phyloP scores from a whole-genome alignment of 768 basidiomycete species.

The Sarcodon aspratus region DNA sequence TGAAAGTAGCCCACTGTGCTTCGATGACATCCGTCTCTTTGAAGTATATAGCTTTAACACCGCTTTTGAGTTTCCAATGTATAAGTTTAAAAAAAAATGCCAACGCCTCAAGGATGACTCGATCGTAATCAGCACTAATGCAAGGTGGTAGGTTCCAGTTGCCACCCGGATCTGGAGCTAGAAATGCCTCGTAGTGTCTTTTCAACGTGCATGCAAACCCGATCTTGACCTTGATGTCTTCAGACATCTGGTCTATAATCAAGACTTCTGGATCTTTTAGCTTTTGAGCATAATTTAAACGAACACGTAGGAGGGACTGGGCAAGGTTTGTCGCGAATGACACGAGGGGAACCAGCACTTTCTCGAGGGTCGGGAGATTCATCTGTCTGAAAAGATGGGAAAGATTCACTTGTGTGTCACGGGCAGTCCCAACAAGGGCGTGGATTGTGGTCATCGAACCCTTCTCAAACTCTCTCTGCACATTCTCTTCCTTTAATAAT shows the following conservation, averaged over 20 bases:
- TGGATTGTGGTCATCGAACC: slow-evolving; percentile 83
- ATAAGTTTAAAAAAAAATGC: slow-evolving; percentile 87
- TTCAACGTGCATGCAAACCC: slow-evolving; percentile 93
- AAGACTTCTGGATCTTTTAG: slow-evolving; percentile 81
- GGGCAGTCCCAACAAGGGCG: slow-evolving; percentile 73
- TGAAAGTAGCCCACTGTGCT: slow-evolving; percentile 91
- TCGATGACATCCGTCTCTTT: slow-evolving; percentile 98
- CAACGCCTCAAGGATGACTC: slow-evolving; percentile 78
- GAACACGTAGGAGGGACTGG: slow-evolving; percentile 81
- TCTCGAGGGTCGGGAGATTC: slow-evolving; percentile 86
- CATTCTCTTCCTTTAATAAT: slow-evolving; percentile 90
- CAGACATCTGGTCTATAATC: slow-evolving; percentile 89
- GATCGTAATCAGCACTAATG: slow-evolving; percentile 84
- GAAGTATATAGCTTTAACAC: slow-evolving; percentile 86
- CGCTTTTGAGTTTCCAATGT: slow-evolving; percentile 93
- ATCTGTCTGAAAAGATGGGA: slow-evolving; percentile 69
- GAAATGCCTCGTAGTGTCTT: slow-evolving; percentile 86
- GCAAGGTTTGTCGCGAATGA: slow-evolving; percentile 95
- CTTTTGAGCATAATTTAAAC: slow-evolving; percentile 81
- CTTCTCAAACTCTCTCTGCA: slow-evolving; percentile 89
- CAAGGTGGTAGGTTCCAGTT: slow-evolving; percentile 87
- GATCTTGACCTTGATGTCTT: slow-evolving; percentile 85
- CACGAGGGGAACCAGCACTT: slow-evolving; percentile 81
- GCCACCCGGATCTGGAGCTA: slow-evolving; percentile 75
- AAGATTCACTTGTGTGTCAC: slow-evolving; percentile 77